Evolutionary conservation across 2,329 filamentous ascomycete genomes (phyloP), one percentile per base, ranked within the genome.

Genomic region (Fusarium musae): DNA sequence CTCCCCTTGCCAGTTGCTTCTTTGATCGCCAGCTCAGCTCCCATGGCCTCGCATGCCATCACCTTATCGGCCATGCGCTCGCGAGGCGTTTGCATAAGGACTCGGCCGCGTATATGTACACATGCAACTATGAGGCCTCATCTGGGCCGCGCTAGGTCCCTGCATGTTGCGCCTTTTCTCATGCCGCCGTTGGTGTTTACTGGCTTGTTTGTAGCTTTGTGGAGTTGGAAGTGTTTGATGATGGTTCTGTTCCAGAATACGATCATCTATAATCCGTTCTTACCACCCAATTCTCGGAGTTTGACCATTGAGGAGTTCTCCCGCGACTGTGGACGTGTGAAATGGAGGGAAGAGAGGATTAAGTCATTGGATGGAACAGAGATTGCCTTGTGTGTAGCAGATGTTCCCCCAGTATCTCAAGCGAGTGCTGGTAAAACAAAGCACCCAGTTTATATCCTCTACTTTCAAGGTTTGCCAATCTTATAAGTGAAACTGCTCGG

Each of bases 201-300:
- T 19, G 90, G 91, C 3, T 84, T 95, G 40, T 85, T 93, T 8
- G 76, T 93, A 23, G 86, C 86, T 7, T 83, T 95, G 19, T 95
- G 87, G 87, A 84, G 82, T 4, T 90, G 88, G 85, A 91, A 91
- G 78, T 94, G 92, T 78, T 81, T 90, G 59, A 93, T 94, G 90
- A 89, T 95, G 83, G 85, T 96, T 34, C 75, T 93, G 9, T 93
- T 95, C 79, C 93, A 95, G 82, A 93, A 95, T 78, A 92, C 92
- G 78, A 93, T 95, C 78, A 92, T 95, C 66, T 95, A 95, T 82
- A 94, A 94, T 84, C 92, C 93, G 0, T 92, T 91, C 50, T 82
- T 95, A 57, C 92, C 93, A 23, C 93, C 93, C 5, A 92, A 92
- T 77, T 86, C 93, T 0, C 87, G 92, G 21, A 85, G 87, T 30